Evolutionary conservation across 192 early-diverging fungal species (phyloP).

Genomic region (Podochytrium sp.): DNA sequence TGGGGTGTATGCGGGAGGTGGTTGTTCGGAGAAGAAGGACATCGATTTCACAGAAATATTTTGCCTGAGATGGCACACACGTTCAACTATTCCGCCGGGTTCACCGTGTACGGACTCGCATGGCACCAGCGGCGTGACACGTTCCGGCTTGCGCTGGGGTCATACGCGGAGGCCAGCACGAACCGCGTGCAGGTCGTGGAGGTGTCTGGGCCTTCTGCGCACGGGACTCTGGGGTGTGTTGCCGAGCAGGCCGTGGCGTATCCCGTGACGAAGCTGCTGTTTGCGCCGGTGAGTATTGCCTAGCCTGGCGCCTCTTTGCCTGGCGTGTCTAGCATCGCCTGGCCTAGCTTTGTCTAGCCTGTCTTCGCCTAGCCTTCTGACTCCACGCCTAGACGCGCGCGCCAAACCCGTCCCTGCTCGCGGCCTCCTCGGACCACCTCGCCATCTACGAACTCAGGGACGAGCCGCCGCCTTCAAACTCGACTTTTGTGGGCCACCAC

Average conservation of each 20-base stretch:
- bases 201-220: slow-evolving; percentile 69
- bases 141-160: slow-evolving; percentile 78
- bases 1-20: not conserved
- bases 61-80: too few relatives aligned
- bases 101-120: slow-evolving; percentile 85
- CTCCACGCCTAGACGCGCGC: not conserved
- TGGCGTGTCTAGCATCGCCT: not conserved
- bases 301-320: not conserved
- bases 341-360: not conserved
- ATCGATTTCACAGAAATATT: too few relatives aligned
- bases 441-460: slow-evolving; percentile 81
- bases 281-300: slow-evolving; percentile 74
- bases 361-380: not conserved
- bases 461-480: not conserved
- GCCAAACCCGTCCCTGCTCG: slow-evolving; percentile 64
- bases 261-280: slow-evolving; percentile 89
- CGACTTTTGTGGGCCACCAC: not conserved
- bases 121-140: slow-evolving; percentile 77
- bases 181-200: slow-evolving; percentile 10
- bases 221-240: slow-evolving; percentile 38
- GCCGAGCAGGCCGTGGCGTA: slow-evolving; percentile 82
- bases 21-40: too few relatives aligned
- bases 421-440: slow-evolving; percentile 86
- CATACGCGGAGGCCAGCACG: not conserved
- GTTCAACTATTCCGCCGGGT: slow-evolving; percentile 57